Base-by-base conservation (phyloP, 345 rosid genomes). In the Linum tenue region DNA sequence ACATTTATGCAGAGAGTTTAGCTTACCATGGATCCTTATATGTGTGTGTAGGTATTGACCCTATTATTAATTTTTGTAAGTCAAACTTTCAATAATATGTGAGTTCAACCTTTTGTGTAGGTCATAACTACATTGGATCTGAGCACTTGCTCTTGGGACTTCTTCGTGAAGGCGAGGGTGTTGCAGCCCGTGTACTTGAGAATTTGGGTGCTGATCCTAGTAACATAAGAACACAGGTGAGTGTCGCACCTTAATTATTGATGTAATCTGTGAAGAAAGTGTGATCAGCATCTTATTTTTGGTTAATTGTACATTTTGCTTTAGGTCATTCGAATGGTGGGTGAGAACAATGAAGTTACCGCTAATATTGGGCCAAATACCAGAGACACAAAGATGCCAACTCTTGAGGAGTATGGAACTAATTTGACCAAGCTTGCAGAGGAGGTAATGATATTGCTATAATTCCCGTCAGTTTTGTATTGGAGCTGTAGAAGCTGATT, bases 151-250 rank as follows among this genome's bases (percentile, higher is more conserved):
- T 95, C 69, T 96, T 95, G 58, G 96, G 98, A 69, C 84, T 91
- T 62, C 91, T 95, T 60, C 90, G 96, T 37, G 99, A 95, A 80
- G 99, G 99, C 59, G 99, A 95, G 82, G 99, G 99, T 73, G 98
- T 95, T 53, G 98, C 99, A 22, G 99, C 96, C 35, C 96, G 97
- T 78, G 98, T 91, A 74, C 85, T 95, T 59, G 98, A 95, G 85
- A 91, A 85, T 81, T 79, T 91, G 74, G 95, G 97, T 67, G 92
- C 88, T 75, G 99, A 91, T 64, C 86, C 96, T 10, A 78, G 87
- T 75, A 87, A 91, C 74, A 95, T 95, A 59, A 92, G 97, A 60
- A 85, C 97, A 3, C 99, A 95, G 96, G 99, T 76, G 79, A 82
- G 78, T 38, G 44, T 15, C 70, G 2, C 41, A 35, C 68, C 37